Evolutionary conservation across 192 early-diverging fungal genomes (phyloP).

Genomic region (Powellomyces hirtus): DNA sequence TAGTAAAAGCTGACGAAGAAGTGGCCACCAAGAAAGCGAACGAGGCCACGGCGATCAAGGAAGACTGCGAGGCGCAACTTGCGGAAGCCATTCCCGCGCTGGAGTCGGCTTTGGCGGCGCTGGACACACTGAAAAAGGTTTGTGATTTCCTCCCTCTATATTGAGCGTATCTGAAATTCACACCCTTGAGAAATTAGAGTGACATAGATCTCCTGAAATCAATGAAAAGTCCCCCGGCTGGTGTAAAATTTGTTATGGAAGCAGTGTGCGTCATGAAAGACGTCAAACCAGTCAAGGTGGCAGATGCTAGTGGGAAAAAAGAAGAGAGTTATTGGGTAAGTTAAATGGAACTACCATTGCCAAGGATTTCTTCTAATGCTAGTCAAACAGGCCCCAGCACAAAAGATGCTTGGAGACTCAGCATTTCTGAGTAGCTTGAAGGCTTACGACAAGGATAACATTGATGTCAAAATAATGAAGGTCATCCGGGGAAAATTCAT

Average conservation of each 20-base stretch:
- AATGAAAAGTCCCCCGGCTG: slow-evolving; percentile 61
- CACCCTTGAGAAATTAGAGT: neutral
- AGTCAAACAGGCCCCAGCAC: slow-evolving; percentile 40
- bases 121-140: slow-evolving; percentile 57
- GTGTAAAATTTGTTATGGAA: slow-evolving; percentile 64
- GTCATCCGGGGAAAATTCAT: slow-evolving; percentile 58
- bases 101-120: slow-evolving; percentile 50
- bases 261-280: slow-evolving; percentile 64
- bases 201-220: slow-evolving; percentile 63
- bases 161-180: neutral
- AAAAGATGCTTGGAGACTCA: slow-evolving; percentile 53
- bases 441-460: slow-evolving; percentile 62
- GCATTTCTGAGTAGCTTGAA: slow-evolving; percentile 54
- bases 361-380: slow-evolving; percentile 18
- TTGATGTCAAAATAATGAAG: slow-evolving; percentile 55
- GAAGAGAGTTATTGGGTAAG: slow-evolving; percentile 55
- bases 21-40: slow-evolving; percentile 57
- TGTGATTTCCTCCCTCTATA: neutral
- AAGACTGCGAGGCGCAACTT: slow-evolving; percentile 61
- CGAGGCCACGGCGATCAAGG: slow-evolving; percentile 54
- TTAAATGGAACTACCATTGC: neutral
- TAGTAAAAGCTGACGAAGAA: slow-evolving; percentile 59
- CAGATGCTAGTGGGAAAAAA: slow-evolving; percentile 61
- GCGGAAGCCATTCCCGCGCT: slow-evolving; percentile 60
- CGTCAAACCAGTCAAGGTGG: slow-evolving; percentile 60